Evolutionary conservation across 2,329 filamentous ascomycete genomes (phyloP), one percentile per base, ranked within the genome.

Genomic region (Trichophaea hybrida): DNA sequence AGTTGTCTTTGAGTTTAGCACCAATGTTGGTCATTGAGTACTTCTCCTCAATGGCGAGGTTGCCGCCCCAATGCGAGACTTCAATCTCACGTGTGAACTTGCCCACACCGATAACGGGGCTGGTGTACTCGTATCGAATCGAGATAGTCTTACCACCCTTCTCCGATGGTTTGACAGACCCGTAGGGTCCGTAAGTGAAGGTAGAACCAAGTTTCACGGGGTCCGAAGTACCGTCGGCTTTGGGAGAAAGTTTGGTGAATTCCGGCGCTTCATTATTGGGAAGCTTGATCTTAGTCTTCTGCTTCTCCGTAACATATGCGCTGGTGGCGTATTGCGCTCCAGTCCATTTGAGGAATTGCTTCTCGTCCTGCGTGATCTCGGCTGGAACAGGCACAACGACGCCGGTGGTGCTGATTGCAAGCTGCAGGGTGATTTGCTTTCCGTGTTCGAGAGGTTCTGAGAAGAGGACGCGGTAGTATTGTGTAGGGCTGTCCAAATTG

Each of bases 1-100:
- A 91, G 38, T 84, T 81, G 60, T 77, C 76, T 37, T 80, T 78
- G 54, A 91, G 77, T 60, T 86, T 84, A 54, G 93, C 94, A 64
- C 86, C 93, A 64, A 85, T 82, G 77, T 98, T 91, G 69, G 81
- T 81, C 66, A 97, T 78, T 73, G 85, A 88, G 74, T 95, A 96
- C 60, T 88, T 82, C 75, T 98, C 93, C 75, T 98, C 93, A 54
- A 90, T 88, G 1, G 93, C 93, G 57, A 97, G 74, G 71, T 98
- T 98, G 64, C 93, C 93, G 66, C 93, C 93, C 93, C 93, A 98
- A 74, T 97, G 93, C 71, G 88, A 94, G 68, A 98, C 85, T 73
- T 98, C 93, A 64, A 98, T 76, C 69, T 97, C 90, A 61, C 93
- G 84, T 74, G 97, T 88, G 61, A 98, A 77, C 13, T 81, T 76